phyloP scores from a whole-genome alignment of 2,329 filamentous ascomycete genomes.

The Botrytis fragariae region DNA sequence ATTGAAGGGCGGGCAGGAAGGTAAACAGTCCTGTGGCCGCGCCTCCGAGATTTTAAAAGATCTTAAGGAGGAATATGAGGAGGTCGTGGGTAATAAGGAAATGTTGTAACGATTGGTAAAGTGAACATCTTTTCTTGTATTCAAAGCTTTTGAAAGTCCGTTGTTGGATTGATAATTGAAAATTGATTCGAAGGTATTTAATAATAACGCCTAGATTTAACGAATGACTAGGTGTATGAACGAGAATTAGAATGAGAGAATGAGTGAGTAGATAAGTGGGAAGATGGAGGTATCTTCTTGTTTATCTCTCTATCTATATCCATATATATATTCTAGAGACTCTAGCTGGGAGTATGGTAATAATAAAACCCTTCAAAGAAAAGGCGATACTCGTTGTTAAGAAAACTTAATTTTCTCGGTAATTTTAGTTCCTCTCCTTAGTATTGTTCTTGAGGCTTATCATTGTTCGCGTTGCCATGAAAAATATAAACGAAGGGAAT shows the following conservation, averaged over 20 bases:
- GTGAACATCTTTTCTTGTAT: neutral
- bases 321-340: neutral
- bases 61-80: conserved; percentile 16
- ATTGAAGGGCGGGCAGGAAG: neutral
- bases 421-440: neutral
- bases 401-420: neutral
- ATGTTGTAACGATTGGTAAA: neutral
- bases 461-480: neutral
- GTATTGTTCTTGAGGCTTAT: neutral
- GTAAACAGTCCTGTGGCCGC: accelerated
- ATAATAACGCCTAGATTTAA: neutral
- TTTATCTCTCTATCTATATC: neutral
- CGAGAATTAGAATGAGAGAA: neutral
- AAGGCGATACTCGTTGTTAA: neutral
- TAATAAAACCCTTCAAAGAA: neutral
- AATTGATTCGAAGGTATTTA: neutral
- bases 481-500: no score
- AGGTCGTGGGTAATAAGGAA: conserved; percentile 3
- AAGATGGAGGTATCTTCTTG: neutral
- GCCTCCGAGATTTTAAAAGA: accelerated
- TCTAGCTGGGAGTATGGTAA: neutral
- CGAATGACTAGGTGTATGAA: neutral
- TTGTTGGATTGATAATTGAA: no score
- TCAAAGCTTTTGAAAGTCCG: neutral
- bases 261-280: neutral